Conservation (phyloP, 192 early-diverging fungal genomes). For the Backusella morwellensis region DNA sequence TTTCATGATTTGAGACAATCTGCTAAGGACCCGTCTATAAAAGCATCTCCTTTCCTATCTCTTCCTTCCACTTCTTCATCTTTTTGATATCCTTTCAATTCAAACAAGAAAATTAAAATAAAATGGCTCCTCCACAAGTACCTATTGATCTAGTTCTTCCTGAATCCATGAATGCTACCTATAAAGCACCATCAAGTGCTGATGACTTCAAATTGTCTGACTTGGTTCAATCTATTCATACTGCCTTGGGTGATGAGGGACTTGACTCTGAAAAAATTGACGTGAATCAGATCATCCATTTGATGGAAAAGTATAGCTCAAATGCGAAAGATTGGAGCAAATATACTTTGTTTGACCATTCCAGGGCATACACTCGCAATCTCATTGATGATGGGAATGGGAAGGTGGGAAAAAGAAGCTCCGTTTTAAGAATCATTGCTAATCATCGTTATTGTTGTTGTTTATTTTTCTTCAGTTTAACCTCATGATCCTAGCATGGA, state of each 20-base stretch:
- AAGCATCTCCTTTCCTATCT: background rate
- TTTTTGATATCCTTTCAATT: background rate
- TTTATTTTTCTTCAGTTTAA: slow-evolving; percentile 60
- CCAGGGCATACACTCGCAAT: slow-evolving; percentile 79
- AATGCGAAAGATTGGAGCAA: slow-evolving; percentile 72
- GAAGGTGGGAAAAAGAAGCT: slow-evolving; percentile 37
- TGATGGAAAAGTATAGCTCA: slow-evolving; percentile 70
- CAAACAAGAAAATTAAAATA: background rate
- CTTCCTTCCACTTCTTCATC: background rate
- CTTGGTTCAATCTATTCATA: slow-evolving; percentile 36
- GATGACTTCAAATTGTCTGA: background rate
- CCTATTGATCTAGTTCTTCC: background rate
- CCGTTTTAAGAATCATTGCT: background rate
- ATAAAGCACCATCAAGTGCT: background rate
- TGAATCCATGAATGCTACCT: background rate
- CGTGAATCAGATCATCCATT: slow-evolving; percentile 49
- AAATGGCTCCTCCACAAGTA: slow-evolving; percentile 11
- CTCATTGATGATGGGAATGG: slow-evolving; percentile 90
- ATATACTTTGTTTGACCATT: slow-evolving; percentile 72
- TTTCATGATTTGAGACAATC: background rate
- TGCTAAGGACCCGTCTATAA: background rate
- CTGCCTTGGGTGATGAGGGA: slow-evolving; percentile 53
- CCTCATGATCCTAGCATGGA: slow-evolving; percentile 88
- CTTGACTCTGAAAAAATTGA: slow-evolving; percentile 56
- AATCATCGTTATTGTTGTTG: background rate